phyloP scores from a whole-genome alignment of 2,329 filamentous ascomycete species.

The Diatrype stigma region DNA sequence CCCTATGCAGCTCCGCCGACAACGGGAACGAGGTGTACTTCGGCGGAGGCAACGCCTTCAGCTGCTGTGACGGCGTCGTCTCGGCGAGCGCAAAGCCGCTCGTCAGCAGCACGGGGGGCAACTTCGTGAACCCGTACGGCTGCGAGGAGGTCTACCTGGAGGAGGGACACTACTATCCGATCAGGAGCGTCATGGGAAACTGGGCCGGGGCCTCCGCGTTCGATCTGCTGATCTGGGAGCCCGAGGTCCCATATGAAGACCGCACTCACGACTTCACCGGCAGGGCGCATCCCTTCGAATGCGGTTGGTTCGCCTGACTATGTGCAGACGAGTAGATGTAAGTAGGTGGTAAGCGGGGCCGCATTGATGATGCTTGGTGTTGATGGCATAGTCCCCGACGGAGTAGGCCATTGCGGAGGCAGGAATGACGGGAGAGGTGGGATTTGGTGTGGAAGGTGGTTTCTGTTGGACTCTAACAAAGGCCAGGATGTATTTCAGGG shows the following conservation, averaged over 20 bases:
- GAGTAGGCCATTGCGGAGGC: no score
- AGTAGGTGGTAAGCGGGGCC: no score
- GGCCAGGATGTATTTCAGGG: no score
- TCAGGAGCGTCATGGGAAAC: slow-evolving; percentile 1
- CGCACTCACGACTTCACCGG: not conserved
- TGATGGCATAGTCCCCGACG: no score
- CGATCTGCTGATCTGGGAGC: not conserved
- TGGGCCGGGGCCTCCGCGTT: slow-evolving; percentile 1
- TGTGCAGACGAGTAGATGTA: not conserved
- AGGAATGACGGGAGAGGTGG: no score
- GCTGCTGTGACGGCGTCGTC: not conserved
- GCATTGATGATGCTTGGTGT: no score
- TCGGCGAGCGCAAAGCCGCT: not conserved
- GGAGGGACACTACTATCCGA: slow-evolving; percentile 1
- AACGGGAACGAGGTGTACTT: slow-evolving; percentile 3
- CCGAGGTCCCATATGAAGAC: not conserved
- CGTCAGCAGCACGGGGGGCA: not conserved
- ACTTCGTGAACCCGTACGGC: not conserved
- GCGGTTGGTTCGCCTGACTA: not conserved
- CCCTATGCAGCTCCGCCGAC: not conserved
- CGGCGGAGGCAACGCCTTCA: not conserved
- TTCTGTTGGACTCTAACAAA: no score
- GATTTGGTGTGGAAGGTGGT: no score
- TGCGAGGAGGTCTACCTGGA: not conserved
- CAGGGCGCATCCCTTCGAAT: not conserved